These are phyloP conservation scores for Aspergillus transmontanensis DNA, from an alignment of 2,329 filamentous ascomycete species.

Conservation along the genomic window DNA sequence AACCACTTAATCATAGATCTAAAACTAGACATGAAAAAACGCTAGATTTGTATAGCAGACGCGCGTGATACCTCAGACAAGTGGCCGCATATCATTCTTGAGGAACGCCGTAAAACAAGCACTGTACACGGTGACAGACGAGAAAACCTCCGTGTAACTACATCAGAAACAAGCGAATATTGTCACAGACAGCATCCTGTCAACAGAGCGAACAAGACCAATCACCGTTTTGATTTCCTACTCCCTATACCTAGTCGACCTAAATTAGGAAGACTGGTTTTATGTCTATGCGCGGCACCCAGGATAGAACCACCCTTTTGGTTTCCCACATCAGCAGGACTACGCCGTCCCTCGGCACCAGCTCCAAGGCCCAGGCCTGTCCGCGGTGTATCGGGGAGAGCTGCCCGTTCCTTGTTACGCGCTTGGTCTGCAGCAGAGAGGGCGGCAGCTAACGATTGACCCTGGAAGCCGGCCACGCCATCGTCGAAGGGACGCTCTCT, in stretches of 20 bases:
- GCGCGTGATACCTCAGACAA: neutral
- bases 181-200: neutral
- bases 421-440: constrained; percentile 33
- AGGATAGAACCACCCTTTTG: constrained; percentile 29
- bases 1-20: neutral
- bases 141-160: neutral
- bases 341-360: constrained; percentile 39
- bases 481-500: constrained; percentile 52
- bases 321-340: constrained; percentile 18
- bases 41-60: neutral
- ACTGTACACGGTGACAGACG: neutral
- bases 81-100: neutral
- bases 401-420: constrained; percentile 32
- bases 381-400: constrained; percentile 38
- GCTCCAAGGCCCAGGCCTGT: constrained; percentile 24
- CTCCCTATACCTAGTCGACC: constrained; percentile 72
- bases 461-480: constrained; percentile 50
- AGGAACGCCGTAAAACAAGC: neutral
- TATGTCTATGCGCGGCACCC: constrained; percentile 57
- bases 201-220: neutral
- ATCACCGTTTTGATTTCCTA: constrained; percentile 53
- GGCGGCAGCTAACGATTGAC: constrained; percentile 34
- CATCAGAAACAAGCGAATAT: neutral
- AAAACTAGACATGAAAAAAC: neutral
- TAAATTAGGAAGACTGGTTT: constrained; percentile 68